phyloP scores from a whole-genome alignment of 2,329 filamentous ascomycete genomes.

The Lasiodiplodia citricola region DNA sequence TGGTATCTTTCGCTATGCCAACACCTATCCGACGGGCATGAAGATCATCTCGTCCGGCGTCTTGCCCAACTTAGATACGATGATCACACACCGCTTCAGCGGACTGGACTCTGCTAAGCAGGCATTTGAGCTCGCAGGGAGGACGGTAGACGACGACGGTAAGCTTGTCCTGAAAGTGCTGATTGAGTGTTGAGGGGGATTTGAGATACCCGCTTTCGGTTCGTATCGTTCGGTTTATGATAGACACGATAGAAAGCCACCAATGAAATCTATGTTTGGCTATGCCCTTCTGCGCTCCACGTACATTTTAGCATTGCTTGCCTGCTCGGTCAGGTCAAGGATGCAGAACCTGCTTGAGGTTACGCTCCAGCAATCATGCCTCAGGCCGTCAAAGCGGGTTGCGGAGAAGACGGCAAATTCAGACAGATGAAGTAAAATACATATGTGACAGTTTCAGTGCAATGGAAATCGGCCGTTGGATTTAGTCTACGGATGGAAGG shows the following conservation, averaged over 20 bases:
- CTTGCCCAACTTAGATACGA: conserved; percentile 55
- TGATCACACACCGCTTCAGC: conserved; percentile 59
- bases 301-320: no score
- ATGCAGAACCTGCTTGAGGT: no score
- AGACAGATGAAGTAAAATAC: not conserved
- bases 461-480: no score
- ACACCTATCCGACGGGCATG: conserved; percentile 61
- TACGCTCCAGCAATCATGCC: no score
- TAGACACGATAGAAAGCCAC: not conserved
- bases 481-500: not conserved
- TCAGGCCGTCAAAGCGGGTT: not conserved
- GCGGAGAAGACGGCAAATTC: not conserved
- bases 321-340: no score
- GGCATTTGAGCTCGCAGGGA: conserved; percentile 58
- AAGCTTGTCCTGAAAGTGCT: conserved; percentile 61
- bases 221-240: not conserved
- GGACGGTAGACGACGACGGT: conserved; percentile 57
- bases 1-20: conserved; percentile 62
- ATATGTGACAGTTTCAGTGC: not conserved
- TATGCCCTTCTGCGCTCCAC: not conserved
- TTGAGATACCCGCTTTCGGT: not conserved
- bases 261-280: not conserved
- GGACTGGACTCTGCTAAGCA: conserved; percentile 55
- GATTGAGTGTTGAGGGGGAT: conserved; percentile 35
- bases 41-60: conserved; percentile 57